A percentile compares a stretch with the other conserved stretches of the same genome.
Conservation (phyloP, 1,284 basidiomycete species). For the Rhodotorula mucilaginosa region DNA sequence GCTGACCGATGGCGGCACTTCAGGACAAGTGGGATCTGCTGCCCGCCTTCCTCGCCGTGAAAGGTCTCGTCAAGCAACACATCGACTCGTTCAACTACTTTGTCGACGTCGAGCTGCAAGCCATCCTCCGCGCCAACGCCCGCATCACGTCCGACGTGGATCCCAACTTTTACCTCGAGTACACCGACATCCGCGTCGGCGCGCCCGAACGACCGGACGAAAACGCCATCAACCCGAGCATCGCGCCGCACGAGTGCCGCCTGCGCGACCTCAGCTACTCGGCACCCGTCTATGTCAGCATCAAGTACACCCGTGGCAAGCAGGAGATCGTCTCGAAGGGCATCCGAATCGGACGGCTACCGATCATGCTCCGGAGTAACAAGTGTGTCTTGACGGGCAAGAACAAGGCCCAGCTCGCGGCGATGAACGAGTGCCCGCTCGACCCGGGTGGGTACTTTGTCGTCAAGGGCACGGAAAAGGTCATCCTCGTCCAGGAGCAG, state of each 20-base stretch:
- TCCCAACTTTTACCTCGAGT: constrained; percentile 95
- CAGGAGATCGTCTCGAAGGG: constrained; percentile 79
- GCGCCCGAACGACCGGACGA: constrained; percentile 85
- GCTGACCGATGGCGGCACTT: not conserved
- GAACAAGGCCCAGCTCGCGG: constrained; percentile 75
- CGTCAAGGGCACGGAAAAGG: constrained; percentile 99
- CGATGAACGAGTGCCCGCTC: constrained; percentile 93
- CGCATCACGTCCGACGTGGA: constrained; percentile 95
- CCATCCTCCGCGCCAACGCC: constrained; percentile 90
- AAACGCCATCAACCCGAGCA: constrained; percentile 71
- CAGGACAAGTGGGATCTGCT: constrained; percentile 97
- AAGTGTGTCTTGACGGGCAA: constrained; percentile 84
- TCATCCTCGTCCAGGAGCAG: constrained; percentile 98
- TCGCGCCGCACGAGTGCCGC: constrained; percentile 97
- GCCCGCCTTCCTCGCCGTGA: constrained; percentile 91
- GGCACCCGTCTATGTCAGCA: constrained; percentile 89
- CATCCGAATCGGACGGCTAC: constrained; percentile 85
- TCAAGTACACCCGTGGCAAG: constrained; percentile 92
- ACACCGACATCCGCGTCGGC: constrained; percentile 90
- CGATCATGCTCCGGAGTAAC: constrained; percentile 95
- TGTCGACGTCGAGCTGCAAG: constrained; percentile 94
- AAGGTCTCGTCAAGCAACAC: constrained; percentile 98
- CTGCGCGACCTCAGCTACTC: constrained; percentile 94
- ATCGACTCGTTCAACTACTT: constrained; percentile 99
- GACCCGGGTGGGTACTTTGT: constrained; percentile 99